Percentiles rank a stretch among this genome's conserved stretches.
Evolutionary conservation across 345 rosid species (phyloP).

Genomic region (Nasturtium officinale): DNA sequence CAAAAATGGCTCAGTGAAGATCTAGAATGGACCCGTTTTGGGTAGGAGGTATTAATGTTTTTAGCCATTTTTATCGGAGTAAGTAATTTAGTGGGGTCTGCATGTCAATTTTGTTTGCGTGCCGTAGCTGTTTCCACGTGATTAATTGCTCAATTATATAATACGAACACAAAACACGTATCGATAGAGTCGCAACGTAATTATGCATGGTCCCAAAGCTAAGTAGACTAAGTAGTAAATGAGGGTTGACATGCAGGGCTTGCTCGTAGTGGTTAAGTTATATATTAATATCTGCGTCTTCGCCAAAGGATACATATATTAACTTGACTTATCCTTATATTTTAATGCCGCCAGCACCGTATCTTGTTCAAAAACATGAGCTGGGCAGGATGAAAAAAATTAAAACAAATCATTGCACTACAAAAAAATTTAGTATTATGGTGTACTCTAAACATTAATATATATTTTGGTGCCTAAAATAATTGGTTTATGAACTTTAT

Average conservation of each 20-base stretch:
- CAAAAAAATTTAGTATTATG: too few relatives aligned
- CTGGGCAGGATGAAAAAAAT: too few relatives aligned
- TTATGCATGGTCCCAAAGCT: slow-evolving; percentile 40
- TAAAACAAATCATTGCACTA: too few relatives aligned
- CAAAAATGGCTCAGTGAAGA: slow-evolving; percentile 32
- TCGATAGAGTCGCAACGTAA: slow-evolving; percentile 34
- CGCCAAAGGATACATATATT: background rate
- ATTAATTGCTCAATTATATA: slow-evolving; percentile 26
- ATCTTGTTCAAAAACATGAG: background rate
- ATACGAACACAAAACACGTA: slow-evolving; percentile 38
- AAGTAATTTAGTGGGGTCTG: slow-evolving; percentile 39
- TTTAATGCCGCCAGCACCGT: slow-evolving; percentile 5
- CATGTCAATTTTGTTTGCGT: slow-evolving; percentile 35
- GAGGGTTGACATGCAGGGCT: slow-evolving; percentile 36
- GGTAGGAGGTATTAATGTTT: slow-evolving; percentile 31
- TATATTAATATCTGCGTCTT: slow-evolving; percentile 22
- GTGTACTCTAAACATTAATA: too few relatives aligned
- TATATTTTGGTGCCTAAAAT: too few relatives aligned
- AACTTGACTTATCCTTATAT: slow-evolving; percentile 17
- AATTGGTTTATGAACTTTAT: too few relatives aligned
- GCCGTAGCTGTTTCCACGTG: slow-evolving; percentile 43
- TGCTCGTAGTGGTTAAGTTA: background rate
- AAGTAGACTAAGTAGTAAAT: slow-evolving; percentile 39
- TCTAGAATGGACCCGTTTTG: slow-evolving; percentile 38
- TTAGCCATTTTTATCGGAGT: slow-evolving; percentile 18